Evolutionary conservation across 2,329 filamentous ascomycete genomes (phyloP), one percentile per base, ranked within the genome.

Genomic region (Colletotrichum lini): DNA sequence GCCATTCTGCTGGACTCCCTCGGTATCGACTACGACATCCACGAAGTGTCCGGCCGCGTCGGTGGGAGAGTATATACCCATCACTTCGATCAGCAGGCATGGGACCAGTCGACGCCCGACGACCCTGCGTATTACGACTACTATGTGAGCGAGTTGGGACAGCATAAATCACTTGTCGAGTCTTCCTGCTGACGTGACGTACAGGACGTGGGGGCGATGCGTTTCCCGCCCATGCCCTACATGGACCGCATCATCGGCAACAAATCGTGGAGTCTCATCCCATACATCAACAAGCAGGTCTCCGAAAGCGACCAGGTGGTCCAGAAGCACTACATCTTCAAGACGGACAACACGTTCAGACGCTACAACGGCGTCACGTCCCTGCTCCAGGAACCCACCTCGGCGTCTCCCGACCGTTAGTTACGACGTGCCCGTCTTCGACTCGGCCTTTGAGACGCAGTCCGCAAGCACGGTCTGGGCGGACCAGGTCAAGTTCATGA

Each of bases 141-240:
- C 70, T 82, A 80, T 66, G 75, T 76, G 42, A 65, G 71, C 42
- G 30, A 12, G 12, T 23, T 40, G 23, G 23, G 9, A 2, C 7
- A 3, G 12, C 9, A 12, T 12, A 21, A 35, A 35, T 8, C 30
- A 8, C 30, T 15, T 18, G 30, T 26, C 50, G 49, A 2, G 2
- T 9, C 3, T n/a, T 13, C 5, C 15, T 4, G 44, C 65, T 75
- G 6, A 74, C 63, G 23, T 1, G 50, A 30, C 1, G 1, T 23
- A 10, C 73, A 79, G 63, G 82, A 84, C 65, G 77, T 83, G 8
- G 82, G 82, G 3, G 83, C 82, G 0, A 84, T 84, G 83, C 71
- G 82, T 4, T 83, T 81, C 49, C 82, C 82, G 0, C 74, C 81
- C 7, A 82, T 78, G 70, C 35, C 67, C 2, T 76, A 78, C 61